Evolutionary conservation across 768 basidiomycete genomes (phyloP).

Genomic region (Mrakia blollopis): DNA sequence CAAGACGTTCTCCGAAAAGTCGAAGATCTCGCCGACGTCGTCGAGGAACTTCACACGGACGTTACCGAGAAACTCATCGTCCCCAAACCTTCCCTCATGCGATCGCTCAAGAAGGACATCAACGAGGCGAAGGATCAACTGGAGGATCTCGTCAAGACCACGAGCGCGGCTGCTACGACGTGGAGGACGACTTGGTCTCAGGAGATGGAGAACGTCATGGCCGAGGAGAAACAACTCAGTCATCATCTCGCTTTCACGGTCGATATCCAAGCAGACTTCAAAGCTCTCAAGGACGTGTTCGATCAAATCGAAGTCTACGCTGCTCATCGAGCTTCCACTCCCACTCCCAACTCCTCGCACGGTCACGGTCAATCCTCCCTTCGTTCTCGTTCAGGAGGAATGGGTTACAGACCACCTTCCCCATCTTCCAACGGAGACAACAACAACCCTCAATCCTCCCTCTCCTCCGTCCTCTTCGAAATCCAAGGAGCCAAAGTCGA

Average conservation of each 20-base stretch:
- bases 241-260: conserved; percentile 87
- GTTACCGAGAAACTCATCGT: conserved; percentile 81
- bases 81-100: conserved; percentile 69
- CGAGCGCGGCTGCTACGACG: conserved; percentile 84
- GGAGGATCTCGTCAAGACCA: conserved; percentile 71
- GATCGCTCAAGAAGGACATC: conserved; percentile 67
- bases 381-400: conserved; percentile 38
- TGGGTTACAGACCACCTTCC: conserved; percentile 52
- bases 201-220: conserved; percentile 91
- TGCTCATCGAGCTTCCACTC: conserved; percentile 53
- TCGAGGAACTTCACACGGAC: conserved; percentile 85
- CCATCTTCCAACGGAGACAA: conserved; percentile 71
- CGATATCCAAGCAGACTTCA: conserved; percentile 87
- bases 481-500: conserved; percentile 77
- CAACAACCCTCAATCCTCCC: conserved; percentile 60
- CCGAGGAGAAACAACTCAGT: conserved; percentile 89
- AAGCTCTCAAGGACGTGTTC: conserved; percentile 78
- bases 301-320: conserved; percentile 82
- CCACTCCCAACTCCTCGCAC: neutral
- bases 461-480: conserved; percentile 68
- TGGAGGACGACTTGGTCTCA: conserved; percentile 99
- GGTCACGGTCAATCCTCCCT: neutral
- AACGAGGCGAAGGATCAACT: conserved; percentile 62
- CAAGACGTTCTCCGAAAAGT: conserved; percentile 86
- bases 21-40: conserved; percentile 84